These are phyloP conservation scores for Hyphopichia wangnamkhiaoensis DNA, from an alignment of 1,139 yeast species.

Conservation along the genomic window DNA sequence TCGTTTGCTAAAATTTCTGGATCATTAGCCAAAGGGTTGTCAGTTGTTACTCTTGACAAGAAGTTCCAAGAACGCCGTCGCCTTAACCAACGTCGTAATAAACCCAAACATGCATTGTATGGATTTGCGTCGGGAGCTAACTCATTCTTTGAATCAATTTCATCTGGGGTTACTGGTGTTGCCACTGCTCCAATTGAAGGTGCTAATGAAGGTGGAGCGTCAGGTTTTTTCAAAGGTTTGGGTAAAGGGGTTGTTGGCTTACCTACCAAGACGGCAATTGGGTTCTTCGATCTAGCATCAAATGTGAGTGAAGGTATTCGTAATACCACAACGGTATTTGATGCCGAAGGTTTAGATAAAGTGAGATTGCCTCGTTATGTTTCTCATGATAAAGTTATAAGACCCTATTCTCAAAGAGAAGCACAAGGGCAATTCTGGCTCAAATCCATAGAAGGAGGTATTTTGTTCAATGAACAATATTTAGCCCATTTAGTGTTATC, in stretches of 20 bases:
- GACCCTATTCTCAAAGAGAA: slow-evolving; percentile 77
- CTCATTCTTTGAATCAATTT: slow-evolving; percentile 80
- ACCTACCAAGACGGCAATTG: slow-evolving; percentile 96
- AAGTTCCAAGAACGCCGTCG: slow-evolving; percentile 82
- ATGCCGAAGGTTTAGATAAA: slow-evolving; percentile 73
- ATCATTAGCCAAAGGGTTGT: slow-evolving; percentile 89
- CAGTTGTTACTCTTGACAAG: slow-evolving; percentile 86
- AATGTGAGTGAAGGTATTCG: slow-evolving; percentile 93
- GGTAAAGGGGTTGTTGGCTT: slow-evolving; percentile 95
- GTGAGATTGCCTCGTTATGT: slow-evolving; percentile 82
- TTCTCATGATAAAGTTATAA: slow-evolving; percentile 65
- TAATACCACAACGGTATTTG: slow-evolving; percentile 90
- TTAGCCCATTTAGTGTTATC: slow-evolving; percentile 83
- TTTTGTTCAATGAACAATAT: slow-evolving; percentile 68
- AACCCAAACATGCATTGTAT: slow-evolving; percentile 85
- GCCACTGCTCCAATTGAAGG: slow-evolving; percentile 93
- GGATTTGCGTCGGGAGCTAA: slow-evolving; percentile 88
- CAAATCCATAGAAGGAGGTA: slow-evolving; percentile 80
- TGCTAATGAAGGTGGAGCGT: slow-evolving; percentile 79
- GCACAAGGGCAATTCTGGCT: slow-evolving; percentile 96
- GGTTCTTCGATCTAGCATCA: slow-evolving; percentile 88
- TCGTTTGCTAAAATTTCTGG: slow-evolving; percentile 92
- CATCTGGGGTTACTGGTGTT: slow-evolving; percentile 87
- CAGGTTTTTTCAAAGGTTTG: slow-evolving; percentile 89
- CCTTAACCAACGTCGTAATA: slow-evolving; percentile 70